These are phyloP conservation scores for Pyricularia pennisetigena DNA, from an alignment of 2,329 filamentous ascomycete species.

Conservation along the genomic window DNA sequence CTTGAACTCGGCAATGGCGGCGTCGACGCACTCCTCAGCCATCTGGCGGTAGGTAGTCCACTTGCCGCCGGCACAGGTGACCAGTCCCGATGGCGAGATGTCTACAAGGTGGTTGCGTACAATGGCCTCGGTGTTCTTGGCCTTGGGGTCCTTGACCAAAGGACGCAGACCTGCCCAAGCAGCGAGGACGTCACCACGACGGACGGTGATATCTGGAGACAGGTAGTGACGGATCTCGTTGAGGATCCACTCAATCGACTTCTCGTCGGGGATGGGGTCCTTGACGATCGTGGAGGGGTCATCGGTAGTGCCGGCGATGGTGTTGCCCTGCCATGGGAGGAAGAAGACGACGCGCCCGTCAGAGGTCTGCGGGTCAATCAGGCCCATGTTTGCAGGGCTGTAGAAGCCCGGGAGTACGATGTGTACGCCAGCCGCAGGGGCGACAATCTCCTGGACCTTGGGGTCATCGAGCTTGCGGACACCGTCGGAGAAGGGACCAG, in stretches of 20 bases:
- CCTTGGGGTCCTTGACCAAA: slow-evolving; percentile 70
- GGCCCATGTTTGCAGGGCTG: slow-evolving; percentile 70
- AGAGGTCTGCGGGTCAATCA: slow-evolving; percentile 72
- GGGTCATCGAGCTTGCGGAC: slow-evolving; percentile 75
- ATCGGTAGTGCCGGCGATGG: slow-evolving; percentile 76
- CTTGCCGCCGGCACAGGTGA: slow-evolving; percentile 77
- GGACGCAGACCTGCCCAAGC: slow-evolving; percentile 74
- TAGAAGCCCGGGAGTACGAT: slow-evolving; percentile 72
- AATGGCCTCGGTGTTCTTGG: slow-evolving; percentile 72
- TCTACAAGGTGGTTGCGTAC: slow-evolving; percentile 76
- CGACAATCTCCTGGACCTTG: slow-evolving; percentile 59
- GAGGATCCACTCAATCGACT: slow-evolving; percentile 76
- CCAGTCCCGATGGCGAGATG: slow-evolving; percentile 61
- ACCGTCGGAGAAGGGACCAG: slow-evolving; percentile 71
- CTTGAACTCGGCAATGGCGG: slow-evolving; percentile 58
- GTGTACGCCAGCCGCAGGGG: slow-evolving; percentile 74
- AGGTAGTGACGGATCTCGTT: slow-evolving; percentile 69
- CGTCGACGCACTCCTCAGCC: slow-evolving; percentile 77
- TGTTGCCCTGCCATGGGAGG: slow-evolving; percentile 78
- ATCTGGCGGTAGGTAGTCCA: slow-evolving; percentile 88
- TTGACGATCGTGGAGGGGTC: slow-evolving; percentile 57
- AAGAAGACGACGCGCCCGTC: slow-evolving; percentile 87
- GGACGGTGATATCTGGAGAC: slow-evolving; percentile 64
- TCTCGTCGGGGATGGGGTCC: slow-evolving; percentile 63
- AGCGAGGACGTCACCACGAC: slow-evolving; percentile 65